Percentiles rank a stretch among this genome's conserved stretches.
Evolutionary conservation across 202 grass and related monocot species (phyloP).

Genomic region (Schoenoplectus triqueter): DNA sequence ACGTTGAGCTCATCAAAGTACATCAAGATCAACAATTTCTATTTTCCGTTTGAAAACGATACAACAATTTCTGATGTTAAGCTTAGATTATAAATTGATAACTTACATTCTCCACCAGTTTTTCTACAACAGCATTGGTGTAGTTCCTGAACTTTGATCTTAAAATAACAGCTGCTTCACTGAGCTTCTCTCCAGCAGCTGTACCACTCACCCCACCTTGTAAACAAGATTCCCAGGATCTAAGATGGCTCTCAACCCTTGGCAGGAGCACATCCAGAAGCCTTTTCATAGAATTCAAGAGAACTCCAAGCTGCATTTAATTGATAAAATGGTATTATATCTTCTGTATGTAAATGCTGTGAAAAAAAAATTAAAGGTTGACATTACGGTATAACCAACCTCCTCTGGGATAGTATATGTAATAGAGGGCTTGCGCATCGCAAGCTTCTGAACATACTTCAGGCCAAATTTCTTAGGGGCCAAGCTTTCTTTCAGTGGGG

Average conservation of each 20-base stretch:
- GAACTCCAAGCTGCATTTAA: constrained; percentile 77
- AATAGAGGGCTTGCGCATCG: constrained; percentile 71
- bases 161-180: constrained; percentile 81
- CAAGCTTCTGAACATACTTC: constrained; percentile 90
- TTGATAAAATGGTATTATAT: constrained; percentile 37
- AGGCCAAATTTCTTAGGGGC: constrained; percentile 98
- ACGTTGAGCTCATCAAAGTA: background rate
- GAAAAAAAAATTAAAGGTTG: constrained; percentile 12
- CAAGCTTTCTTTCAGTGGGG: constrained; percentile 86
- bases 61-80: background rate
- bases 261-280: constrained; percentile 82
- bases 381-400: constrained; percentile 46
- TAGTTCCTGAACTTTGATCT: constrained; percentile 97
- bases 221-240: constrained; percentile 97
- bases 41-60: background rate
- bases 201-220: constrained; percentile 64
- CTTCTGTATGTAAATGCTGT: constrained; percentile 32
- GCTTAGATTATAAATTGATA: constrained; percentile 6
- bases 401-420: constrained; percentile 86
- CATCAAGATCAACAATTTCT: constrained; percentile 13
- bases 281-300: constrained; percentile 98
- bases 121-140: constrained; percentile 93
- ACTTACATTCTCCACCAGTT: constrained; percentile 91
- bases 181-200: constrained; percentile 75
- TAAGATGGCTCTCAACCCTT: constrained; percentile 77